A percentile compares a stretch with the other conserved stretches of the same genome.
phyloP scores from a whole-genome alignment of 768 basidiomycete genomes.

The Mycena polygramma region DNA sequence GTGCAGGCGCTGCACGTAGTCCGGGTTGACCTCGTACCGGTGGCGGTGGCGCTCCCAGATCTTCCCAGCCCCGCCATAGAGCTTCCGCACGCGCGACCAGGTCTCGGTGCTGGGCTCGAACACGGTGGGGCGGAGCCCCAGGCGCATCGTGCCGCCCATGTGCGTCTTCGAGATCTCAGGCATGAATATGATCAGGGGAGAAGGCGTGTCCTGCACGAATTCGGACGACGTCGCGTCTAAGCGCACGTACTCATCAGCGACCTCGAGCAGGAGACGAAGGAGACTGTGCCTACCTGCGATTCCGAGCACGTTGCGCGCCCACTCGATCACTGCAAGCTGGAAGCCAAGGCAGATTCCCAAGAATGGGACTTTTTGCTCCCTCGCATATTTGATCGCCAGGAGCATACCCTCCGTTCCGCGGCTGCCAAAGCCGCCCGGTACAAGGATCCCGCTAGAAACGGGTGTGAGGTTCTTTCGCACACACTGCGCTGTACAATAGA shows the following conservation, averaged over 20 bases:
- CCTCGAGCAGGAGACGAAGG: not conserved
- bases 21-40: constrained; percentile 95
- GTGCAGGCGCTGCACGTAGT: constrained; percentile 79
- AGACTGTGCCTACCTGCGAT: constrained; percentile 68
- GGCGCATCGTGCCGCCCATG: constrained; percentile 99
- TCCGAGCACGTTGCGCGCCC: constrained; percentile 87
- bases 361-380: constrained; percentile 96
- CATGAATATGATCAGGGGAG: constrained; percentile 95
- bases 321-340: constrained; percentile 96
- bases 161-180: constrained; percentile 99
- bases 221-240: constrained; percentile 90
- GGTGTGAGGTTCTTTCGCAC: constrained; percentile 27
- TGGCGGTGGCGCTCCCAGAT: constrained; percentile 99
- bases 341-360: constrained; percentile 98
- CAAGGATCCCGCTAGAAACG: constrained; percentile 85
- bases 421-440: constrained; percentile 95
- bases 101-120: constrained; percentile 78
- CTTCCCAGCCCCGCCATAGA: constrained; percentile 86
- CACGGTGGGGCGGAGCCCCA: constrained; percentile 97
- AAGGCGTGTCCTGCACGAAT: constrained; percentile 70
- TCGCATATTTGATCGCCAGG: constrained; percentile 96
- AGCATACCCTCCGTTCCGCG: constrained; percentile 99
- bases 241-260: constrained; percentile 25
- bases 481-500: constrained; percentile 3
- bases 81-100: constrained; percentile 79